Conservation (phyloP, 257 asterid species). For the Solanum stenotomum region DNA sequence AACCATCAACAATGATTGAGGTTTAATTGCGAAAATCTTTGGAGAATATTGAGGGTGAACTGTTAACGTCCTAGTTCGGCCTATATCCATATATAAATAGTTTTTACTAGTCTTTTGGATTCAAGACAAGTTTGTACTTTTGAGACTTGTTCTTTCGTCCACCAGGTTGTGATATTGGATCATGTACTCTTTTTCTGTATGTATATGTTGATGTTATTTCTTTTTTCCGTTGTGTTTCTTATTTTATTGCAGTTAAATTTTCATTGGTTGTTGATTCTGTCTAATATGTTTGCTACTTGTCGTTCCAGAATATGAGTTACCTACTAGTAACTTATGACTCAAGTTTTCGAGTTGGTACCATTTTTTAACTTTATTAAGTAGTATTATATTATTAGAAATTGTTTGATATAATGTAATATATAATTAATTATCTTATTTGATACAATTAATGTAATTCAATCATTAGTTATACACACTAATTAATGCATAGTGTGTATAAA, state of each 20-base stretch:
- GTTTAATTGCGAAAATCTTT: background rate
- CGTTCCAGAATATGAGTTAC: background rate
- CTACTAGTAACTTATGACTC: background rate
- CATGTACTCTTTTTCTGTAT: no score
- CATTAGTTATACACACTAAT: background rate
- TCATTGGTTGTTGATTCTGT: background rate
- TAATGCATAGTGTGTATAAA: background rate
- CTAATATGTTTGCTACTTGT: background rate
- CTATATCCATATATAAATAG: no score
- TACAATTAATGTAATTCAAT: no score
- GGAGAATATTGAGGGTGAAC: background rate
- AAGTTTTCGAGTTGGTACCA: background rate
- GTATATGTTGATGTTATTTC: background rate
- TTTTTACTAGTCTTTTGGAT: background rate
- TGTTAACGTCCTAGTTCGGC: background rate
- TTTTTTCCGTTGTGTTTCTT: rapidly evolving
- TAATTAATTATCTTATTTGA: no score
- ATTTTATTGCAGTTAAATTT: no score
- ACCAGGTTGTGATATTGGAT: background rate
- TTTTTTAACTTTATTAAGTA: no score
- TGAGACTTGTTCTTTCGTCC: background rate
- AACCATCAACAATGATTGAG: background rate
- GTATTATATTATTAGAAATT: no score
- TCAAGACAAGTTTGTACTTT: background rate
- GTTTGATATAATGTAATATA: no score